Percentiles rank a stretch among this genome's conserved stretches.
phyloP scores from a whole-genome alignment of 352 stramenopile species.

The Phytophthora aleatoria region DNA sequence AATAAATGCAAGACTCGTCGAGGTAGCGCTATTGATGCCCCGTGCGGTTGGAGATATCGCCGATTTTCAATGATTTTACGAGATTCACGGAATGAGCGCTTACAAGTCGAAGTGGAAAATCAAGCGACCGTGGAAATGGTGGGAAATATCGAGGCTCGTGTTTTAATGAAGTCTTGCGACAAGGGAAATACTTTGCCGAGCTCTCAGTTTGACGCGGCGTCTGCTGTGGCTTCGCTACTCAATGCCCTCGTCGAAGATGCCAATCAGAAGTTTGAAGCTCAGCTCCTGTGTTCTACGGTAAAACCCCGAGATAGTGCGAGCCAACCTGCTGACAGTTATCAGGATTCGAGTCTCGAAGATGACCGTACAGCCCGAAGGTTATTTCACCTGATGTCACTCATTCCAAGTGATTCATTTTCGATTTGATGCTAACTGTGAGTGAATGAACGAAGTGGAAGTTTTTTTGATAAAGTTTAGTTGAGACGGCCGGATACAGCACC shows the following conservation, averaged over 20 bases:
- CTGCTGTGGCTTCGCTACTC: constrained; percentile 38
- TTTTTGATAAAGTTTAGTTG: constrained; percentile 24
- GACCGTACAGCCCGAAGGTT: background rate
- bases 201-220: constrained; percentile 25
- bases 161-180: constrained; percentile 29
- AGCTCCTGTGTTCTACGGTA: constrained; percentile 29
- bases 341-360: constrained; percentile 19
- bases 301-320: constrained; percentile 9
- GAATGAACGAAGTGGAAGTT: background rate
- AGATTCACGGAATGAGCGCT: constrained; percentile 35
- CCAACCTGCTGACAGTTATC: constrained; percentile 18
- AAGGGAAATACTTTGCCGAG: constrained; percentile 6
- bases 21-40: constrained; percentile 20
- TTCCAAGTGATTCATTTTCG: constrained; percentile 25
- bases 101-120: constrained; percentile 42
- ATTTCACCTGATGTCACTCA: constrained; percentile 29
- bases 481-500: constrained; percentile 41
- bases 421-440: constrained; percentile 13
- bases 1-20: constrained; percentile 40
- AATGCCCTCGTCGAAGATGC: constrained; percentile 44
- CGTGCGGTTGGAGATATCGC: constrained; percentile 53
- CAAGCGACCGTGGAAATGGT: constrained; percentile 42
- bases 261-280: constrained; percentile 43
- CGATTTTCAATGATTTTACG: constrained; percentile 46
- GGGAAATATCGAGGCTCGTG: constrained; percentile 54